Conservation (phyloP, 2,329 filamentous ascomycete species). For the Fusarium burgessii region DNA sequence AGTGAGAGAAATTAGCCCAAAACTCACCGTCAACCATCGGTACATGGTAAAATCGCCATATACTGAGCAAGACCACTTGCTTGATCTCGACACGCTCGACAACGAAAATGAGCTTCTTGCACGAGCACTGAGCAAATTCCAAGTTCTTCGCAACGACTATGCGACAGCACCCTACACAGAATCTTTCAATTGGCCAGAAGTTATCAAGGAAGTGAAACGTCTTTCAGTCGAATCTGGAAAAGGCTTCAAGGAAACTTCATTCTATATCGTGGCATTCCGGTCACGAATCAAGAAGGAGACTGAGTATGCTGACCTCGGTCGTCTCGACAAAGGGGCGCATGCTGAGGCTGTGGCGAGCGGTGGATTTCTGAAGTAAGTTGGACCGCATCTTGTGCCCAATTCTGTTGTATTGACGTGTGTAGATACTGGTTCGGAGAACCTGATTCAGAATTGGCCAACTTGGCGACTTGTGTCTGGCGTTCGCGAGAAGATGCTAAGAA, state of each 20-base stretch:
- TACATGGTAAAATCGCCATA: slow-evolving; percentile 81
- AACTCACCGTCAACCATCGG: slow-evolving; percentile 37
- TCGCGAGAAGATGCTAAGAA: slow-evolving; percentile 68
- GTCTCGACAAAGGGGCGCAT: slow-evolving; percentile 83
- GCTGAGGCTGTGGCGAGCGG: slow-evolving; percentile 82
- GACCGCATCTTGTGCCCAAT: not conserved
- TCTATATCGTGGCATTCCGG: slow-evolving; percentile 88
- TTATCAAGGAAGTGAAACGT: slow-evolving; percentile 68
- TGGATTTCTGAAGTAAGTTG: slow-evolving; percentile 79
- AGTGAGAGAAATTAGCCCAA: slow-evolving; percentile 41
- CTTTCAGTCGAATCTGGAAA: slow-evolving; percentile 61
- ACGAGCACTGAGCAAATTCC: slow-evolving; percentile 74
- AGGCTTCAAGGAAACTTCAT: slow-evolving; percentile 71
- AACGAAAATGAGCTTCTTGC: slow-evolving; percentile 76
- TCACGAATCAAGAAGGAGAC: slow-evolving; percentile 76
- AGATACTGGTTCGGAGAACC: slow-evolving; percentile 90
- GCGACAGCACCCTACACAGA: slow-evolving; percentile 79
- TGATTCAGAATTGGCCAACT: slow-evolving; percentile 76
- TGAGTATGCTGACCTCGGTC: slow-evolving; percentile 75
- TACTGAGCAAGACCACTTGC: slow-evolving; percentile 74
- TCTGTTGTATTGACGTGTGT: slow-evolving; percentile 34
- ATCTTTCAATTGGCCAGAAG: slow-evolving; percentile 80
- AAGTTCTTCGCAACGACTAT: slow-evolving; percentile 75
- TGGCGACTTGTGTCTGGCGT: slow-evolving; percentile 83
- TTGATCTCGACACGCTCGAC: slow-evolving; percentile 77